These are phyloP conservation scores for Cornus florida DNA, from an alignment of 148 eudicot genomes.

Conservation along the genomic window DNA sequence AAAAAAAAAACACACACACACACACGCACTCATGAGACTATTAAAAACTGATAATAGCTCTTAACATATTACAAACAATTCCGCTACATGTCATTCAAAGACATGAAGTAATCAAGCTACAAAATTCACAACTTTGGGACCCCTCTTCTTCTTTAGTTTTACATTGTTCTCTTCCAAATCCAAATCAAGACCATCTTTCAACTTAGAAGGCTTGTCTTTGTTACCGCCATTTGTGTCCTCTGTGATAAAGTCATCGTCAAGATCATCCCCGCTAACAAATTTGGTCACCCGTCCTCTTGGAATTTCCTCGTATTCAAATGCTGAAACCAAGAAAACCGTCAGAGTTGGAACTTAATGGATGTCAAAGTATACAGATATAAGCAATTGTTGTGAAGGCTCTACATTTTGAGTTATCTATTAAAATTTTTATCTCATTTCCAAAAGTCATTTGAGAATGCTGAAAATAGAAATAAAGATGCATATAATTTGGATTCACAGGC, in stretches of 20 bases:
- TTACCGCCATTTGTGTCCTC: slow-evolving; percentile 22
- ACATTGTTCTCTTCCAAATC: slow-evolving; percentile 24
- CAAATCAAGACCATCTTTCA: slow-evolving; percentile 16
- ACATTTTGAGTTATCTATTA: neutral
- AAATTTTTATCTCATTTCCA: neutral
- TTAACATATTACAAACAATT: neutral
- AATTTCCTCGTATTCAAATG: slow-evolving; percentile 25
- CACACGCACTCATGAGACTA: neutral
- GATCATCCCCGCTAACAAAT: slow-evolving; percentile 87
- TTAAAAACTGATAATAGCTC: neutral
- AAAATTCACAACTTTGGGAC: slow-evolving; percentile 88
- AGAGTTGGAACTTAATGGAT: neutral
- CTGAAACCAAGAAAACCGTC: slow-evolving; percentile 5
- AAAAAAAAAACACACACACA: neutral
- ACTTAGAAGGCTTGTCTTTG: slow-evolving; percentile 20
- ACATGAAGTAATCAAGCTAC: slow-evolving; percentile 32
- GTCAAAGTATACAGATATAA: neutral
- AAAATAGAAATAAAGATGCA: neutral
- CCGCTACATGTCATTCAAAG: neutral
- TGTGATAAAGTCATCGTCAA: slow-evolving; percentile 78
- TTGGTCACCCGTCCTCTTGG: slow-evolving; percentile 65
- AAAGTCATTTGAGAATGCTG: neutral
- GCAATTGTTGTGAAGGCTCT: neutral
- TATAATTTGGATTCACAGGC: neutral
- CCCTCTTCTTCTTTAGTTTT: slow-evolving; percentile 66